phyloP scores from a whole-genome alignment of 345 rosid species.

The Tarenaya hassleriana region DNA sequence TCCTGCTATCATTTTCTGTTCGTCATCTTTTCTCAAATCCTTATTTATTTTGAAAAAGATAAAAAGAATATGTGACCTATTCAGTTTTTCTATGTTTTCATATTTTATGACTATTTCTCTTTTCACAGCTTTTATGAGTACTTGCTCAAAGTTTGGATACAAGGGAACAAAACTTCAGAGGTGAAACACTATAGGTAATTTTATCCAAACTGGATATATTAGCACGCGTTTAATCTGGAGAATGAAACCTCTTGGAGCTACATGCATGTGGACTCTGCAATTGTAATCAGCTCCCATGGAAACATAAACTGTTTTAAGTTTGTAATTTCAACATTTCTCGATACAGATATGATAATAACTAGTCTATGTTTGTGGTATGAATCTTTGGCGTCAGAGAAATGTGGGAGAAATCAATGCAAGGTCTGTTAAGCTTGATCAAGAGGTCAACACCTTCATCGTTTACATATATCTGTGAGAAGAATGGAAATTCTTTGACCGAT shows the following conservation, averaged over 20 bases:
- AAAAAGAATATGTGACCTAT: background rate
- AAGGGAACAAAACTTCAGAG: conserved; percentile 81
- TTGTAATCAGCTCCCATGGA: too few relatives aligned
- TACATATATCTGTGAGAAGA: conserved; percentile 83
- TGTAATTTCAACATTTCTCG: background rate
- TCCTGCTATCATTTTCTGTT: background rate
- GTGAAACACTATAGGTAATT: conserved; percentile 67
- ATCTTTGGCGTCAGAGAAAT: conserved; percentile 54
- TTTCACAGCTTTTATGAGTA: conserved; percentile 87
- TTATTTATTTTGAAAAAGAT: background rate
- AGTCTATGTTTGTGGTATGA: conserved; percentile 15
- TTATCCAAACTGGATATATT: too few relatives aligned
- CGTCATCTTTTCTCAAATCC: background rate
- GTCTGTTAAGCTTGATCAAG: conserved; percentile 66
- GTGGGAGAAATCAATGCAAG: conserved; percentile 99
- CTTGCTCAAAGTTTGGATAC: conserved; percentile 96
- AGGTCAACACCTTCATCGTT: conserved; percentile 84
- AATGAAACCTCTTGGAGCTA: too few relatives aligned
- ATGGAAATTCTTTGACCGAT: conserved; percentile 48
- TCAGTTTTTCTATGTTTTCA: background rate
- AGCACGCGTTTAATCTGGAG: too few relatives aligned
- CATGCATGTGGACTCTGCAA: too few relatives aligned
- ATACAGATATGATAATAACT: background rate
- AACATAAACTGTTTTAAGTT: too few relatives aligned
- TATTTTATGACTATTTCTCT: background rate